phyloP scores from a whole-genome alignment of 345 rosid genomes.

The Arabidopsis thaliana region TAIR10.1 NC_003070.9:21597001-21597500 shows the following conservation, averaged over 20 bases:
- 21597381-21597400: conserved; percentile 5
- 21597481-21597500: background rate
- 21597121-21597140: conserved; percentile 77
- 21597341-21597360: conserved; percentile 20
- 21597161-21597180: conserved; percentile 86
- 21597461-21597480: conserved; percentile 9
- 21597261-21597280: conserved; percentile 34
- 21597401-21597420: background rate
- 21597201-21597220: conserved; percentile 74
- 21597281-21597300: background rate
- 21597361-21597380: conserved; percentile 3
- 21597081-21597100: conserved; percentile 86
- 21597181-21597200: conserved; percentile 95
- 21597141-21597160: conserved; percentile 94
- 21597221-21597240: conserved; percentile 92
- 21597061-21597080: conserved; percentile 91
- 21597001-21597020: conserved; percentile 80
- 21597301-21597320: conserved; percentile 10
- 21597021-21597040: conserved; percentile 63
- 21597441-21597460: conserved; percentile 7
- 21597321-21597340: conserved; percentile 5
- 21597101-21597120: conserved; percentile 94
- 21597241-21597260: conserved; percentile 95
- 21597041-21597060: conserved; percentile 69
- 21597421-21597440: background rate